phyloP scores from a whole-genome alignment of 1,139 yeast genomes.

The Candida gigantensis region DNA sequence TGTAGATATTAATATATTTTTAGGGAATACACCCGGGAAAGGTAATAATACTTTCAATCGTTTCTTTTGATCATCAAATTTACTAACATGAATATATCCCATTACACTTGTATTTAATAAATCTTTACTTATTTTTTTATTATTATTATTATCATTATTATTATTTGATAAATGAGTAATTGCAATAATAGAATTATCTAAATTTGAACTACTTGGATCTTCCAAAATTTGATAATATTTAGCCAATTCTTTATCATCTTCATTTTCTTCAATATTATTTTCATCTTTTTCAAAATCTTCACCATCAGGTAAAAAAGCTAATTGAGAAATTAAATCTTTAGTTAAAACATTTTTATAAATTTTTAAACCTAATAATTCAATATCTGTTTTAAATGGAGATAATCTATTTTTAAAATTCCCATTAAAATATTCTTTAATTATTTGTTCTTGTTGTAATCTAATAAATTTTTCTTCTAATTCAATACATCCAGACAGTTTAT shows the following conservation, averaged over 20 bases:
- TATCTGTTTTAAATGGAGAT: slow-evolving; percentile 65
- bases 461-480: slow-evolving; percentile 70
- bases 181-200: slow-evolving; percentile 76
- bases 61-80: slow-evolving; percentile 65
- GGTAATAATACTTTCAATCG: slow-evolving; percentile 78
- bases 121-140: slow-evolving; percentile 47
- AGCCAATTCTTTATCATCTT: slow-evolving; percentile 33
- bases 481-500: slow-evolving; percentile 72
- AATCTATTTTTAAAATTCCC: slow-evolving; percentile 69
- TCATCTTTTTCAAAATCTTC: slow-evolving; percentile 42
- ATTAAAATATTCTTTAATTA: slow-evolving; percentile 86
- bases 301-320: slow-evolving; percentile 48
- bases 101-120: slow-evolving; percentile 61
- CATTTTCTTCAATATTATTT: slow-evolving; percentile 22
- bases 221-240: slow-evolving; percentile 34
- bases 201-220: slow-evolving; percentile 53
- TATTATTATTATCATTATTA: slow-evolving; percentile 20
- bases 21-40: slow-evolving; percentile 82
- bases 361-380: slow-evolving; percentile 37
- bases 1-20: slow-evolving; percentile 33
- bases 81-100: slow-evolving; percentile 59
- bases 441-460: slow-evolving; percentile 71
- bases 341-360: slow-evolving; percentile 42
- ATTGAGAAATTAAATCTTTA: slow-evolving; percentile 37
- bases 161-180: slow-evolving; percentile 58